Conservation (phyloP, 345 rosid genomes). For the Pistacia vera region DNA sequence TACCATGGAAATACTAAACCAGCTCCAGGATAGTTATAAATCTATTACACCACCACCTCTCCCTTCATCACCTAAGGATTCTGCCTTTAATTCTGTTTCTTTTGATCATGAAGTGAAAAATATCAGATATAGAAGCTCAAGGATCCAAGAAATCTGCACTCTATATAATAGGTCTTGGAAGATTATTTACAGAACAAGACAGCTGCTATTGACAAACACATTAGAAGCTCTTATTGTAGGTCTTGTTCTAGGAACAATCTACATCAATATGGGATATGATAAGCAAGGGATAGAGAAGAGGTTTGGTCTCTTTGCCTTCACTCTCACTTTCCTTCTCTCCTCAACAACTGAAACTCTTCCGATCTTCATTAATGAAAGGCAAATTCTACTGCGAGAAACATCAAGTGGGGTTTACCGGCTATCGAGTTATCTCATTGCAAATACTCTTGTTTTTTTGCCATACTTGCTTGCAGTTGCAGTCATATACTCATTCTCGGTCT, state of each 20-base stretch:
- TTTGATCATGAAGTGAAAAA: conserved; percentile 5
- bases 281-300: conserved; percentile 80
- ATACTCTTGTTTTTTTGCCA: conserved; percentile 85
- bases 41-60: conserved; percentile 23
- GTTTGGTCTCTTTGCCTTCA: conserved; percentile 89
- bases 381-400: conserved; percentile 73
- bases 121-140: conserved; percentile 52
- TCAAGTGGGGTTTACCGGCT: conserved; percentile 84
- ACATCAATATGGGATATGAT: conserved; percentile 69
- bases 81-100: neutral
- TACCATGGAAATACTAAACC: conserved; percentile 82
- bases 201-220: conserved; percentile 78
- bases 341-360: conserved; percentile 95
- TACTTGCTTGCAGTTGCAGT: conserved; percentile 66
- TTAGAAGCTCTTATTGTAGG: conserved; percentile 89
- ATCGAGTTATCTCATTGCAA: conserved; percentile 81
- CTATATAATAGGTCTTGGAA: conserved; percentile 70
- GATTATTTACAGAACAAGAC: conserved; percentile 83
- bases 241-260: conserved; percentile 86
- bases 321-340: conserved; percentile 92
- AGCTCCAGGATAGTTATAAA: conserved; percentile 39
- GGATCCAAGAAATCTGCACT: conserved; percentile 59
- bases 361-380: conserved; percentile 88
- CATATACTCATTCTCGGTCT: conserved; percentile 69
- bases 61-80: conserved; percentile 20